These are phyloP conservation scores for Apiospora sp. DNA, from an alignment of 2,329 filamentous ascomycete species.

Conservation along the genomic window DNA sequence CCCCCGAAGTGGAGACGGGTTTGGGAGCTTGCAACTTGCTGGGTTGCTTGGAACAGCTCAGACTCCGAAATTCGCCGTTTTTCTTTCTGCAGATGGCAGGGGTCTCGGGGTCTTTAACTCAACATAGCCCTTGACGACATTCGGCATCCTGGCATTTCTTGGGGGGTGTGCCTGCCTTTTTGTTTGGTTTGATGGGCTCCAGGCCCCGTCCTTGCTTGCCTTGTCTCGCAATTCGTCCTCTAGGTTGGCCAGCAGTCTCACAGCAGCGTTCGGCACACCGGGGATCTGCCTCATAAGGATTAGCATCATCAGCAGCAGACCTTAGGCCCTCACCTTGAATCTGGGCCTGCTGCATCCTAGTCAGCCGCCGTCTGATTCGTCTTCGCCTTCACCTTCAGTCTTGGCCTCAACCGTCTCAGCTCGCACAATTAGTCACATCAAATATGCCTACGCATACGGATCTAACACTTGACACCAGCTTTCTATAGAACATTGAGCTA, in stretches of 20 bases:
- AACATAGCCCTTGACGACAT: slow-evolving; percentile 22
- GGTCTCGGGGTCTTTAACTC: slow-evolving; percentile 7
- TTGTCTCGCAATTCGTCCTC: slow-evolving; percentile 18
- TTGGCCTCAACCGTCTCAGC: slow-evolving; percentile 18
- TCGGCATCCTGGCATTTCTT: slow-evolving; percentile 19
- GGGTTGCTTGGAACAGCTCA: slow-evolving; percentile 11
- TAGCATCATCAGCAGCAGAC: not conserved
- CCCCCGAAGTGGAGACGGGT: slow-evolving; percentile 4
- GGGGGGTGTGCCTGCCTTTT: not conserved
- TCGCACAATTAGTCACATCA: slow-evolving; percentile 11
- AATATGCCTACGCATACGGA: not conserved
- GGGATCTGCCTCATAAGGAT: slow-evolving; percentile 22
- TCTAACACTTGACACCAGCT: not conserved
- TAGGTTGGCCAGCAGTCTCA: slow-evolving; percentile 4
- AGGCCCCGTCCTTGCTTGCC: slow-evolving; percentile 7
- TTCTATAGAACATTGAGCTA: not conserved
- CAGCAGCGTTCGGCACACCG: slow-evolving; percentile 21
- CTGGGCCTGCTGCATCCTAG: not conserved
- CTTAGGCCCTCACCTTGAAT: slow-evolving; percentile 17
- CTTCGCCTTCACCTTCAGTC: slow-evolving; percentile 13
- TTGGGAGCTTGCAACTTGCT: slow-evolving; percentile 1
- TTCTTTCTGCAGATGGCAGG: not conserved
- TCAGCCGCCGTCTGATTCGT: slow-evolving; percentile 18
- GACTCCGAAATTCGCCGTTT: slow-evolving; percentile 23
- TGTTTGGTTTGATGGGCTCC: slow-evolving; percentile 12